A percentile compares a stretch with the other conserved stretches of the same genome.
phyloP scores from a whole-genome alignment of 129 eudicot species.

The Tagetes erecta region DNA sequence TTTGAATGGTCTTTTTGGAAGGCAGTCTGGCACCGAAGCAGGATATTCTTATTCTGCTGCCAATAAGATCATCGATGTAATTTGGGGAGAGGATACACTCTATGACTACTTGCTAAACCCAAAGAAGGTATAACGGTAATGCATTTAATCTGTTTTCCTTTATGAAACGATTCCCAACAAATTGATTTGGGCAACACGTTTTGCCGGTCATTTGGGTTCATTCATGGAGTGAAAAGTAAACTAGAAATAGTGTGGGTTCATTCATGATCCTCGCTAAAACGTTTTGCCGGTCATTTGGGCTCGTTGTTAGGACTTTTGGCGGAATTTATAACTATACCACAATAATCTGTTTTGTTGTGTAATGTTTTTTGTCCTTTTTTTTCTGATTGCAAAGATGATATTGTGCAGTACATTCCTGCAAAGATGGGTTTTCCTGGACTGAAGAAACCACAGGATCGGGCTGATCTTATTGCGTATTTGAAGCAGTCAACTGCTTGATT shows the following conservation, averaged over 20 bases:
- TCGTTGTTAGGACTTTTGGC: not conserved
- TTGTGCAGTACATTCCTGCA: constrained; percentile 70
- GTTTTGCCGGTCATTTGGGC: not conserved
- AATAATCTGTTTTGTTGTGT: not conserved
- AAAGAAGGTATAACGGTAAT: constrained; percentile 54
- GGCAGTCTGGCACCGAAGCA: constrained; percentile 82
- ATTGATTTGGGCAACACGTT: not conserved
- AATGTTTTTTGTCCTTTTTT: not conserved
- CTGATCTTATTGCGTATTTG: constrained; percentile 76
- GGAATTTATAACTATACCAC: not conserved
- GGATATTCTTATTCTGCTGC: constrained; percentile 88
- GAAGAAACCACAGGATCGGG: constrained; percentile 82
- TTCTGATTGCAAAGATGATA: not conserved
- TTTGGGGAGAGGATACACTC: constrained; percentile 72
- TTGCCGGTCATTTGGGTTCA: too few species aligned
- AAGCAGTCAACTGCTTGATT: constrained; percentile 58
- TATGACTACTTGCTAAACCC: constrained; percentile 90
- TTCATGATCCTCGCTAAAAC: not conserved
- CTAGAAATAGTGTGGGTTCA: not conserved
- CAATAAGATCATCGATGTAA: constrained; percentile 75
- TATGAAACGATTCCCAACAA: not conserved
- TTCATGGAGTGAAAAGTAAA: not conserved
- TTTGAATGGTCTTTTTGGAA: constrained; percentile 84
- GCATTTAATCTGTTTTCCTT: not conserved
- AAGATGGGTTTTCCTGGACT: constrained; percentile 84